Evolutionary conservation across 129 eudicot species (phyloP), one percentile per base, ranked within the genome.

Genomic region (Chrysanthemum lavandulifolium): DNA sequence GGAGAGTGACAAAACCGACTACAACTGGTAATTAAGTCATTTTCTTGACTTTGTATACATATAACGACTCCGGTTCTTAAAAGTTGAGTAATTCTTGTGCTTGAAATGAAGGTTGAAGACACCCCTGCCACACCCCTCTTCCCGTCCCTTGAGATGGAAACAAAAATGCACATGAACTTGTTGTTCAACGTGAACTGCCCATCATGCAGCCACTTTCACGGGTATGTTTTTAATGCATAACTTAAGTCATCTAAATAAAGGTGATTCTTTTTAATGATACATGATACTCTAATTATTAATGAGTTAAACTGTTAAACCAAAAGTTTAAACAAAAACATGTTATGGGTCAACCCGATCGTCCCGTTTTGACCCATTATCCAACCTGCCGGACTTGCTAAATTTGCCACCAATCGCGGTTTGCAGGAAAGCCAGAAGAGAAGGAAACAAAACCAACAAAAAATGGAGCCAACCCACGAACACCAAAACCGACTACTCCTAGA

Each of bases 61-160:
- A 7, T 27, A 27, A 2, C 23, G 6, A 16, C 5, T 21, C 0
- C 5, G 2, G 11, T 56, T 1, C 12, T 25, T 21, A 54, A 10
- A 10, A 48, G 13, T 3, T 19, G 21, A 61, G 19, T 69, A 47
- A 57, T 6, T 3, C 0, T 51, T 79, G 21, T 74, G 14, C 31
- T 63, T 61, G 49, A 55, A 52, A n/a, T 6, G 12, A 49, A 89
- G 96, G 96, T 76, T 90, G 71, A 90, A 90, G 83, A 86, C 96
- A 21, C 96, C 96, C 96, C 96, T 0, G 96, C 96, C 6, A 90
- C 96, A 13, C 96, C 96, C 70, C 82, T 89, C 45, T 89, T 89
- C 72, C 90, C 92, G 13, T 89, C 96, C 25, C 84, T 89, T 56
- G 96, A 89, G 74, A 82, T 89, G 96, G 96, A 89, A 65, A 16